A percentile compares a stretch with the other conserved stretches of the same genome.
These are phyloP conservation scores for Actinomortierella wolfii DNA, from an alignment of 371 early-diverging fungal species.

Conservation along the genomic window DNA sequence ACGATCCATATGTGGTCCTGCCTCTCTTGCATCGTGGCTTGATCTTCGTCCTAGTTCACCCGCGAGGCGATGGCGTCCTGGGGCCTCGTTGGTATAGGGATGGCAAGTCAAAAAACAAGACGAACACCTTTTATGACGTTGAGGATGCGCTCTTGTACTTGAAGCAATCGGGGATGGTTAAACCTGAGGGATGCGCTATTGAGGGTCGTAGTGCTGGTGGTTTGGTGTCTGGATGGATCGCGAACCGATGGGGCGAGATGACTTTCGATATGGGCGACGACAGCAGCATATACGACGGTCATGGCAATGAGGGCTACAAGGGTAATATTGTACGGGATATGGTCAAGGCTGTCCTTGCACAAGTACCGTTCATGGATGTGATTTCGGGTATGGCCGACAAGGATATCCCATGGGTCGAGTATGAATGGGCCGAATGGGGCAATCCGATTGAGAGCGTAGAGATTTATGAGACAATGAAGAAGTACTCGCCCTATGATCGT, in stretches of 20 bases:
- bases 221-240: slow-evolving; percentile 51
- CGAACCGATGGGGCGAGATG: slow-evolving; percentile 40
- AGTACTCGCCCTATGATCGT: slow-evolving; percentile 57
- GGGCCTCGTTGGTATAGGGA: slow-evolving; percentile 53
- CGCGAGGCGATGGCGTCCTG: slow-evolving; percentile 59
- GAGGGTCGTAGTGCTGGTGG: slow-evolving; percentile 62
- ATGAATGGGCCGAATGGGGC: slow-evolving; percentile 63
- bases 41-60: slow-evolving; percentile 50
- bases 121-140: slow-evolving; percentile 55
- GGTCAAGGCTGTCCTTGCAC: slow-evolving; percentile 51
- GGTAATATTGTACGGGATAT: slow-evolving; percentile 35
- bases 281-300: too few relatives aligned
- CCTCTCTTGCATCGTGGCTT: slow-evolving; percentile 54
- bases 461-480: slow-evolving; percentile 52
- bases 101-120: slow-evolving; percentile 50
- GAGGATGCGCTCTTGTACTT: slow-evolving; percentile 45
- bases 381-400: slow-evolving; percentile 53
- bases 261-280: not conserved
- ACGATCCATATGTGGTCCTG: slow-evolving; percentile 17
- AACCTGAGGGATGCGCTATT: slow-evolving; percentile 39
- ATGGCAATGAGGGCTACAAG: not conserved
- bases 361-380: slow-evolving; percentile 63
- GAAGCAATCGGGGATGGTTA: slow-evolving; percentile 27
- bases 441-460: slow-evolving; percentile 46
- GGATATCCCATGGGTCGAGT: slow-evolving; percentile 62